These are phyloP conservation scores for Arthrobotrys iridis DNA, from an alignment of 2,329 filamentous ascomycete species.

Conservation along the genomic window DNA sequence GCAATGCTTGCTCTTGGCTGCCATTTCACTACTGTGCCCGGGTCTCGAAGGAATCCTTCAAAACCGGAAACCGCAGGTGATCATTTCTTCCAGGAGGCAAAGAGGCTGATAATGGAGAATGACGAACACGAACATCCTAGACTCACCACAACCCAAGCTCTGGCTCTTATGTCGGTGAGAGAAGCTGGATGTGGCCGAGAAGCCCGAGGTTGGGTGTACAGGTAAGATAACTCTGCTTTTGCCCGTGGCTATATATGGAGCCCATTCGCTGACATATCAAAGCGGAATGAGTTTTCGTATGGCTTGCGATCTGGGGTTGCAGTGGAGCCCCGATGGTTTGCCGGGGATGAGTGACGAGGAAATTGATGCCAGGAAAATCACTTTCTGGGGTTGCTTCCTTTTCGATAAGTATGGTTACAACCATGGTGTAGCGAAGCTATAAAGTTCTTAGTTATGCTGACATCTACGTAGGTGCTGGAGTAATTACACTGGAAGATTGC, in stretches of 20 bases:
- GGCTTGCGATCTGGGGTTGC: slow-evolving; percentile 92
- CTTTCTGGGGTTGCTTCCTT: slow-evolving; percentile 98
- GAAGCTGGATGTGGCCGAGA: slow-evolving; percentile 95
- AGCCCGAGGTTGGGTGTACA: slow-evolving; percentile 94
- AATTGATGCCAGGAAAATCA: slow-evolving; percentile 86
- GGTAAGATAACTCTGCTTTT: slow-evolving; percentile 2
- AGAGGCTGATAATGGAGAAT: slow-evolving; percentile 85
- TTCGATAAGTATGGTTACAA: slow-evolving; percentile 84
- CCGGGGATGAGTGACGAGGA: slow-evolving; percentile 75
- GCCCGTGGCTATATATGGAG: not conserved
- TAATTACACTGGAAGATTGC: slow-evolving; percentile 91
- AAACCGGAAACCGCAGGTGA: slow-evolving; percentile 89
- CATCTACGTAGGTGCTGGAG: slow-evolving; percentile 77
- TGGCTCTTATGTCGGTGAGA: slow-evolving; percentile 93
- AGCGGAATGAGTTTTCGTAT: slow-evolving; percentile 98
- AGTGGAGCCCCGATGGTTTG: slow-evolving; percentile 79
- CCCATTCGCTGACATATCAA: slow-evolving; percentile 35
- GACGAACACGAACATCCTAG: slow-evolving; percentile 92
- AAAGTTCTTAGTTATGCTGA: slow-evolving; percentile 28
- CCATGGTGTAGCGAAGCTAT: not conserved
- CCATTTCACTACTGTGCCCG: slow-evolving; percentile 83
- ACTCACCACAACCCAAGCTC: slow-evolving; percentile 88
- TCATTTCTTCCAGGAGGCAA: slow-evolving; percentile 95
- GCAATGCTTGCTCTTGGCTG: slow-evolving; percentile 92
- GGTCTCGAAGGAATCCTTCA: slow-evolving; percentile 74